Evolutionary conservation across 495 filamentous ascomycete species (phyloP), one percentile per base, ranked within the genome.

Genomic region (Penicillium ochrochloron): DNA sequence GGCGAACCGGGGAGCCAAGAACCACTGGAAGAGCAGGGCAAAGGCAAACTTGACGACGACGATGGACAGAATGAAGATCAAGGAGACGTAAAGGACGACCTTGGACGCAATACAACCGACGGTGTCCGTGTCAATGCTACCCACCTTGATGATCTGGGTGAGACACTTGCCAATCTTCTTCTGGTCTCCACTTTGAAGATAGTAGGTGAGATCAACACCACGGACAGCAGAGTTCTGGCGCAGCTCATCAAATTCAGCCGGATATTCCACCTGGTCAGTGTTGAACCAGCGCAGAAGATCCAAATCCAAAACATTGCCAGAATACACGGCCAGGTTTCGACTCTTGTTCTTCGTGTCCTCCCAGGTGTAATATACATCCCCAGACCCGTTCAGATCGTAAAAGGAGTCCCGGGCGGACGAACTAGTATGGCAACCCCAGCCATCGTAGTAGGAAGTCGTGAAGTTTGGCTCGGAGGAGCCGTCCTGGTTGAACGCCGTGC

Each of bases 91-190:
- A 34, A 99, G 90, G 10, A 99, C 96, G 17, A 99, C 94, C 75
- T 97, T 90, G 56, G 93, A 96, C 1, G 96, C 96, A 68, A 99
- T 98, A 76, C 96, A 99, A 14, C 96, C 96, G 10, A 99, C 92
- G 4, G 93, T 97, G 66, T 94, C 93, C 0, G 95, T 97, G 73
- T 98, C 96, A 61, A 99, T 91, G 15, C 91, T 92, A 15, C 96
- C 96, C 29, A 99, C 96, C 70, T 93, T 94, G 82, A 96, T 91
- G 62, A 97, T 96, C 73, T 99, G 88, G 37, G 91, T 83, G 61
- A 98, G 82, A 74, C 96, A 99, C 70, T 90, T 85, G 3, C 91
- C 94, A 21, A 94, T 80, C 61, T 86, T 80, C 82, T 93, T 97
- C 67, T 97, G 92, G 1, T 82, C 76, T 5, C 85, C 80, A 10